Evolutionary conservation across 164 flowering plant genomes (phyloP), one percentile per base, ranked within the genome.

Genomic region (Stephania yunnanensis): DNA sequence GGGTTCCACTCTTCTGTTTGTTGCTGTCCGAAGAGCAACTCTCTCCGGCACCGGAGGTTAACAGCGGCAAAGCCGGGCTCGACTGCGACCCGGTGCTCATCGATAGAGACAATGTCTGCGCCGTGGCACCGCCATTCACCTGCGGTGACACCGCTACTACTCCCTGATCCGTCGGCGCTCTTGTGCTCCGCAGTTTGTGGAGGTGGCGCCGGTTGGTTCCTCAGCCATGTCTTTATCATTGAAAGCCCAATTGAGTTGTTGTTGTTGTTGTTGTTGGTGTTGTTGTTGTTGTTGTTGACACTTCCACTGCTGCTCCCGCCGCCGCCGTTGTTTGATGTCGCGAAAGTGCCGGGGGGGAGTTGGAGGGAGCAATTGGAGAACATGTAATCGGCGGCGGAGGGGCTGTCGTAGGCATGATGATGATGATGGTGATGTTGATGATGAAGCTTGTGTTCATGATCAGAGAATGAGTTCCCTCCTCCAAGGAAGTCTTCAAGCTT

Each of bases 401-500:
- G 73, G 71, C 45, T 75, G 29, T 72, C 73, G 77, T 55, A 78
- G 83, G 17, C 61, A 73, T 36, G 10, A 78, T 73, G 13, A 76
- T 68, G 11, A 76, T 44, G 22, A 42, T 76, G 81, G 76, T 25
- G 22, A 42, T 76, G 81, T 76, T 25, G 75, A 65, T 75, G 82
- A 25, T 61, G 46, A 64, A 76, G 73, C 42, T 82, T 80, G 25
- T 81, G 80, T 0, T 81, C 80, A 50, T 83, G 87, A 73, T 80
- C 80, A 22, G 81, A 72, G 65, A 85, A 82, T 1, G 91, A 84
- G 72, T 84, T 86, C 13, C 86, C 81, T 15, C 94, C 97, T 15
- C 94, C 97, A 1, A 94, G 87, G 74, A 95, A 92, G 76, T 92
- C 91, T 77, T 95, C 98, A 3, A 95, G 92, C 83, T 92, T 94